A percentile compares a stretch with the other conserved stretches of the same genome.
Evolutionary conservation across 176 grass and related monocot species (phyloP).

Genomic region (Phragmites australis): DNA sequence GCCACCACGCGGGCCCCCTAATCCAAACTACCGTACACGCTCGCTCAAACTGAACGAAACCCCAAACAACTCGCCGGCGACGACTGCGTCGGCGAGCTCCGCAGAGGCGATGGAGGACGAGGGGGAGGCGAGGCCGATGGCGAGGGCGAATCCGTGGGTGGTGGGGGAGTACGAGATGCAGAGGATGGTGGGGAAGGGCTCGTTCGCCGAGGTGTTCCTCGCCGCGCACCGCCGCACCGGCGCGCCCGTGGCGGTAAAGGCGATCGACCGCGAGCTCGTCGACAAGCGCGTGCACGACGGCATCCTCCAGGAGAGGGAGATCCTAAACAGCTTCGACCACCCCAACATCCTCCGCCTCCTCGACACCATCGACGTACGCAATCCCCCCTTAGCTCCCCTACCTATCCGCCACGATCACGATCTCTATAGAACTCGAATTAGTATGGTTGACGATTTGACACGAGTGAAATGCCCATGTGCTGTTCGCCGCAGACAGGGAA

Average conservation of each 20-base stretch:
- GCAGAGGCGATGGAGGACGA: conserved; percentile 25
- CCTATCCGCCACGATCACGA: neutral
- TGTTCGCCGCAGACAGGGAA: conserved; percentile 43
- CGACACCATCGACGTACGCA: conserved; percentile 55
- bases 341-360: conserved; percentile 69
- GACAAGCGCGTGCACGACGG: conserved; percentile 46
- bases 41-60: neutral
- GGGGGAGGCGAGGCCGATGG: neutral
- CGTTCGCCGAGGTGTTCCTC: conserved; percentile 61
- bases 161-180: conserved; percentile 61
- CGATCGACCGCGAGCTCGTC: conserved; percentile 52
- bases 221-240: conserved; percentile 49
- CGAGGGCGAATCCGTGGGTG: conserved; percentile 19
- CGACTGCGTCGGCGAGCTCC: neutral
- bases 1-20: conserved; percentile 27
- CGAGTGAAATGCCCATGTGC: neutral
- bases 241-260: conserved; percentile 65
- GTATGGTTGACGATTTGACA: neutral
- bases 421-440: neutral
- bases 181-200: conserved; percentile 51
- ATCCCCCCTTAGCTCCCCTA: neutral
- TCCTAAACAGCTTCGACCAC: conserved; percentile 58
- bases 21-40: conserved; percentile 38
- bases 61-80: neutral
- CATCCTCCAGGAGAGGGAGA: conserved; percentile 59